Conservation (phyloP, 306 rosid genomes). For the Cucurbita argyrosperma region DNA sequence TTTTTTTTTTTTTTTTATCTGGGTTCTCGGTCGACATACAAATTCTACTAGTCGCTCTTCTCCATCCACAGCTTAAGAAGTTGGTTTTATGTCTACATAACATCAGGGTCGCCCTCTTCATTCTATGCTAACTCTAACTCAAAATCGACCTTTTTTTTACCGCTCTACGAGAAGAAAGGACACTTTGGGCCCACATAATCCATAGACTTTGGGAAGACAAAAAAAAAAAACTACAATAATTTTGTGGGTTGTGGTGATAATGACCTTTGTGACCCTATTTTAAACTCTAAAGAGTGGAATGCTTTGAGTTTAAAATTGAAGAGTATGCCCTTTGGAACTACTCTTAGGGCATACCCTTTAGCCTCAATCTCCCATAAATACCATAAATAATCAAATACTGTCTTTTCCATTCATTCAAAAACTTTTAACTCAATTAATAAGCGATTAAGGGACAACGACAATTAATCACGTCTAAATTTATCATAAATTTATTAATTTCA, state of each 20-base stretch:
- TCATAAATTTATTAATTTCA: too few species aligned
- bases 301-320: background rate
- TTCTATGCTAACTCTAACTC: too few species aligned
- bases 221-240: background rate
- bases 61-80: too few species aligned
- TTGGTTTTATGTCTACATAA: too few species aligned
- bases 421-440: background rate
- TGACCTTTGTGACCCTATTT: background rate
- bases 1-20: too few species aligned
- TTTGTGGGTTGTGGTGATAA: slow-evolving; percentile 3
- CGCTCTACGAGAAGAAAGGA: background rate
- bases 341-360: background rate
- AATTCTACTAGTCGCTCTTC: too few species aligned
- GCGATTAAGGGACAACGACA: background rate
- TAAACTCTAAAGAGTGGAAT: background rate
- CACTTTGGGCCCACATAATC: background rate
- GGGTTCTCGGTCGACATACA: too few species aligned
- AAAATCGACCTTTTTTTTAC: too few species aligned
- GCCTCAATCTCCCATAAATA: background rate
- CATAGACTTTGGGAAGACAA: slow-evolving; percentile 2
- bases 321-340: background rate
- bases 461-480: too few species aligned
- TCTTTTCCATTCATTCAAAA: background rate
- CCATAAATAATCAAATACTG: too few species aligned
- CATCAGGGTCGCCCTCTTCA: too few species aligned